Conservation (phyloP, 257 asterid genomes). For the Solanum pimpinellifolium region DNA sequence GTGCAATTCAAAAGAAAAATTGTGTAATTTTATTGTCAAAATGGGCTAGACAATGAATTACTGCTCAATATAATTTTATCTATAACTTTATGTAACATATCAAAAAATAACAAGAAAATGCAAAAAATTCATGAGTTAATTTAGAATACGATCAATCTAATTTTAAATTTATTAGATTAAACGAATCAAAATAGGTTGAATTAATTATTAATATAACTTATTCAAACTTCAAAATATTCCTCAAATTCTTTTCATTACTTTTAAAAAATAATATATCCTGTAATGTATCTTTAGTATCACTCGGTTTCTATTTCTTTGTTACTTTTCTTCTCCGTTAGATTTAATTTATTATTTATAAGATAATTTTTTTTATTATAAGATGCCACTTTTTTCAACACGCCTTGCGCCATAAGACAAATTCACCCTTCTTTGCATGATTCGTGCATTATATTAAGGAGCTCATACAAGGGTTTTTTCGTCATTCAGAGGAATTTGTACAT, state of each 20-base stretch:
- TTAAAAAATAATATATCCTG: not conserved
- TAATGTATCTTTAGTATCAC: not conserved
- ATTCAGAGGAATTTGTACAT: not conserved
- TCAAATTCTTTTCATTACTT: not conserved
- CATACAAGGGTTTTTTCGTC: not conserved
- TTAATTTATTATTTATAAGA: not conserved
- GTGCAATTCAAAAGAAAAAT: too few relatives aligned
- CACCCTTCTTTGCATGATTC: constrained; percentile 3
- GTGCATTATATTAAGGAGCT: not conserved
- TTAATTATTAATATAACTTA: not conserved
- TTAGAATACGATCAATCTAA: too few relatives aligned
- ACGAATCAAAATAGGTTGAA: not conserved
- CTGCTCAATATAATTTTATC: too few relatives aligned
- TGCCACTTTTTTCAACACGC: constrained; percentile 4
- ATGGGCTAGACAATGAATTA: not conserved
- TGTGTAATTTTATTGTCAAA: too few relatives aligned
- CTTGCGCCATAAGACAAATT: not conserved
- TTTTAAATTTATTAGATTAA: not conserved
- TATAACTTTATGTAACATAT: not conserved
- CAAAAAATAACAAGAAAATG: too few relatives aligned
- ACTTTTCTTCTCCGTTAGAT: not conserved
- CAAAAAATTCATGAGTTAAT: too few relatives aligned
- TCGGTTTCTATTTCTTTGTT: not conserved
- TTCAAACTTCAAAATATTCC: not conserved
- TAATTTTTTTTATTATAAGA: not conserved